Evolutionary conservation across 768 basidiomycete genomes (phyloP), one percentile per base, ranked within the genome.

Genomic region (Boletus vermiculosoides): DNA sequence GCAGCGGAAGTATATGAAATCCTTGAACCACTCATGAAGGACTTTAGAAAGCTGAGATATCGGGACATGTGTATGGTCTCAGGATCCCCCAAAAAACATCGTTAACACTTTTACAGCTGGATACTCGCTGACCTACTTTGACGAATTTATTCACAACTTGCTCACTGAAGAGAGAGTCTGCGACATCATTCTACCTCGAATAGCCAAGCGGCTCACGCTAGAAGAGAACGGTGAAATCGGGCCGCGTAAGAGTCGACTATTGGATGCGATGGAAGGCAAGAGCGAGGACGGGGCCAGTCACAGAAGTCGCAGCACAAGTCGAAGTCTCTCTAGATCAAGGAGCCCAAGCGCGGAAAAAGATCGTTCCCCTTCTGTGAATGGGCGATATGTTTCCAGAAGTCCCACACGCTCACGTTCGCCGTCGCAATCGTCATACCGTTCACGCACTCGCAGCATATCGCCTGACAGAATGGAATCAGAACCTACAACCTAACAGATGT

Each of bases 191-290:
- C 76, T 99, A 45, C 97, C 97, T 16, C 86, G 97, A 48, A 73
- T 98, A 59, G 83, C 85, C 10, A 94, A 90, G 75, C 83, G 97
- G 22, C 82, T 85, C 51, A 85, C 91, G 3, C 76, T 98, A 25
- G 97, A 98, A 76, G 96, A 99, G 69, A 91, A 86, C 20, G 89
- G 91, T 42, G 94, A 98, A 9, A 80, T 99, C 23, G 87, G 87
- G 0, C 89, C 91, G 4, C 78, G 96, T 16, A 85, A 90, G 71
- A 94, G 92, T 71, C 83, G 88, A 45, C 74, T 99, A n/a, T 77
- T 97, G 60, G 85, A 92, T 63, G 93, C 92, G 1, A 82, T 96
- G 84, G 88, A 93, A 67, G 90, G 85, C 45, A 82, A 79, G 61
- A 83, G 80, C 55, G 85, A 88, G 28, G 71, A 74, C 44, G 70